phyloP scores from a whole-genome alignment of 108 stramenopile species.

The Nannochloropsis salina region DNA sequence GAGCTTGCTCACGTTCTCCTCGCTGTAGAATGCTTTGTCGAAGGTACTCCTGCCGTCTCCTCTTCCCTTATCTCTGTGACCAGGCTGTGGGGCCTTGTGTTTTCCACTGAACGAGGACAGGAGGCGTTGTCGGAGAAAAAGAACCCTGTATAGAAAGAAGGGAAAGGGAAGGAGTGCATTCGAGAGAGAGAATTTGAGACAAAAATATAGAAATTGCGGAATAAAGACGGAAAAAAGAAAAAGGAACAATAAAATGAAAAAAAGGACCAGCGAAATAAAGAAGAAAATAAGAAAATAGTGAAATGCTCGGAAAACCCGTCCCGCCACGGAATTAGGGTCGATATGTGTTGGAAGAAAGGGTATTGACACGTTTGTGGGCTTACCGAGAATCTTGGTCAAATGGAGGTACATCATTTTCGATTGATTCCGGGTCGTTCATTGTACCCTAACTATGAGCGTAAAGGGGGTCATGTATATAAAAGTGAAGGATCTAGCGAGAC shows the following conservation, averaged over 20 bases:
- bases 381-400: background rate
- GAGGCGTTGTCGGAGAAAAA: background rate
- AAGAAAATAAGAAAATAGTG: background rate
- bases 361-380: background rate
- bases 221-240: background rate
- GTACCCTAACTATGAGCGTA: too few species aligned
- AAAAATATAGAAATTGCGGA: background rate
- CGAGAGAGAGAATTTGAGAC: background rate
- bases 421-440: background rate
- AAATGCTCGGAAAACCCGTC: background rate
- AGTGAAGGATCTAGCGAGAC: too few species aligned
- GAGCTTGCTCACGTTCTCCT: constrained; percentile 58
- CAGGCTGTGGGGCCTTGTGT: constrained; percentile 16
- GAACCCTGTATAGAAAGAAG: background rate
- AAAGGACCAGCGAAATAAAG: background rate
- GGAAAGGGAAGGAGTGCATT: background rate
- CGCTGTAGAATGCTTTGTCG: constrained; percentile 66
- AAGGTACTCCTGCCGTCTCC: constrained; percentile 50
- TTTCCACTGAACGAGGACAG: background rate
- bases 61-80: background rate
- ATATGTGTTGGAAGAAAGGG: background rate
- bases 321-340: background rate
- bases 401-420: background rate
- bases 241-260: background rate
- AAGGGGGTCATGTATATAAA: too few species aligned